Evolutionary conservation across 2,329 filamentous ascomycete genomes (phyloP), one percentile per base, ranked within the genome.

Genomic region (Neofusicoccum kwambonambiense): DNA sequence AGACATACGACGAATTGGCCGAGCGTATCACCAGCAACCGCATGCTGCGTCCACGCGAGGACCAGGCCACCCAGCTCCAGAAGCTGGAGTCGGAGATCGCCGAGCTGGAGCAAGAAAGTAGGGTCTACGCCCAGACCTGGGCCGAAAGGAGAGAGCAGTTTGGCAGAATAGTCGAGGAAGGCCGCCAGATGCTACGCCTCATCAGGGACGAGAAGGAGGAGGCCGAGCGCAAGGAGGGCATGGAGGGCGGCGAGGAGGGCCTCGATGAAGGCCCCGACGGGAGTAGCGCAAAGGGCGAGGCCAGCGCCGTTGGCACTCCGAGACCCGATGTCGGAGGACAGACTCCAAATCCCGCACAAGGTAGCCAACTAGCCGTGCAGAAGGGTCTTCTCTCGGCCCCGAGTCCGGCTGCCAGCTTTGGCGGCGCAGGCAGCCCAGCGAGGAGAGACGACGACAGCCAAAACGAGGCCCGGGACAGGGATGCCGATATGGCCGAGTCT

Each of bases 141-240:
- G 83, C 86, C 47, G 93, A 96, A 78, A 85, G 94, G 44, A 83
- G 90, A 67, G 90, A 92, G 70, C 92, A 97, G 78, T 97, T 97
- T 77, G 91, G 89, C 65, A 86, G 87, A 64, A 93, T 98, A 72
- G 91, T 97, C 74, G 91, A 93, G 66, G 94, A 97, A 80, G 92
- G 92, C n/a, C 90, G 91, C 86, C 84, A 91, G 68, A 84, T 98
- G 76, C 83, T 93, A 65, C 85, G 91, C 56, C 84, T 96, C 75
- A 97, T 98, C 73, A 88, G 93, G 67, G 93, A 97, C 73, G 94
- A 97, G 82, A 96, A 97, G 79, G 93, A 97, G 76, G 93, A 97
- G 78, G 91, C 95, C 0, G 93, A 97, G 78, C 84, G 92, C 47
- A 86, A 92, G 63, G 92, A 96, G 76, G 92, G 92, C 31, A 79